Conservation (phyloP, 208 protist genomes). For the Trypanosoma scelopori region DNA sequence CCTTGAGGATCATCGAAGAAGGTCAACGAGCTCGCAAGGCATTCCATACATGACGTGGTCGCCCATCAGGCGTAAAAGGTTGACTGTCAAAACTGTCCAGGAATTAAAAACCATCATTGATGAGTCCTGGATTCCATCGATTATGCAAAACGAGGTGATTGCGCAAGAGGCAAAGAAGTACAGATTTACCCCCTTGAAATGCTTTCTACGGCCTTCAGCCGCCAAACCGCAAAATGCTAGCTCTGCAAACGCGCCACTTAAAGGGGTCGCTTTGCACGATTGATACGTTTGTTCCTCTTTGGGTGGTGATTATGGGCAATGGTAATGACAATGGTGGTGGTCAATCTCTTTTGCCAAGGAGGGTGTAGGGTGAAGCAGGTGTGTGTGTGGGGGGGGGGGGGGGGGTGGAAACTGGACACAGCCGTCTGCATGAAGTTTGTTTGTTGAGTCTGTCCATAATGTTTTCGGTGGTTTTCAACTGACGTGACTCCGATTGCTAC, state of each 20-base stretch:
- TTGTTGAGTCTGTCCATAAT: too few relatives aligned
- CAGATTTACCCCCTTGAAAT: conserved; percentile 56
- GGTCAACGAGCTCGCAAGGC: conserved; percentile 21
- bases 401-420: not conserved
- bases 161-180: conserved; percentile 40
- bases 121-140: conserved; percentile 65
- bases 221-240: not conserved
- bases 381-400: too few relatives aligned
- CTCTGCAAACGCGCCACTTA: not conserved
- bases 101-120: conserved; percentile 76
- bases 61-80: conserved; percentile 51
- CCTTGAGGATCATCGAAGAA: conserved; percentile 71
- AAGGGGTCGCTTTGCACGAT: conserved; percentile 9
- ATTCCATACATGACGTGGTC: conserved; percentile 91
- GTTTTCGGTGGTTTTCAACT: too few relatives aligned
- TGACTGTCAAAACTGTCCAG: conserved; percentile 48
- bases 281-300: not conserved
- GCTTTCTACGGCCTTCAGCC: conserved; percentile 58
- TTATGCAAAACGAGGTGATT: conserved; percentile 51
- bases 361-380: too few relatives aligned
- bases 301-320: too few relatives aligned
- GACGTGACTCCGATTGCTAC: too few relatives aligned
- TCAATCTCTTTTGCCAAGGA: too few relatives aligned
- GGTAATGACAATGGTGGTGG: too few relatives aligned
- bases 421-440: too few relatives aligned